Percentiles rank a stretch among this genome's conserved stretches.
Conservation (phyloP, 1,284 basidiomycete genomes). For the Ceratobasidium sp. region DNA sequence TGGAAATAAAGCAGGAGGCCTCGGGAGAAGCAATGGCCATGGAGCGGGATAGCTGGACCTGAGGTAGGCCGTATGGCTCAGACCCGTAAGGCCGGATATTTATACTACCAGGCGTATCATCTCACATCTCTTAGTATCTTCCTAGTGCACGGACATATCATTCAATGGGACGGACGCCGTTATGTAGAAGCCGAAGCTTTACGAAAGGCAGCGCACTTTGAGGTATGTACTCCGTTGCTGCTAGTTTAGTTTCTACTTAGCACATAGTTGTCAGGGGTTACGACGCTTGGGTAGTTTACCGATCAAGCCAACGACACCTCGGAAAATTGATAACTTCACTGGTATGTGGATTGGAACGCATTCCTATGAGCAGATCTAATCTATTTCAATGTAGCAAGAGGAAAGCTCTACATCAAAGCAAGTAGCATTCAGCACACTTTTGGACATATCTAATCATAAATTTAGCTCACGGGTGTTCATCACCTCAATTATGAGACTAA, state of each 20-base stretch:
- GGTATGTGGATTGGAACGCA: neutral
- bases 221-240: neutral
- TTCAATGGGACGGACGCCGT: neutral
- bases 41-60: neutral
- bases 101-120: too few species aligned
- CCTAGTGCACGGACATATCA: neutral
- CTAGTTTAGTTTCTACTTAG: neutral
- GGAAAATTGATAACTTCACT: neutral
- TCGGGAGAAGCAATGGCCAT: neutral
- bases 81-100: neutral
- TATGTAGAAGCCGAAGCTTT: neutral
- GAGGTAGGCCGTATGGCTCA: neutral
- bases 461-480: neutral
- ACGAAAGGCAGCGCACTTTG: neutral
- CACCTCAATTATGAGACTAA: neutral
- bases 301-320: neutral
- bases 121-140: neutral
- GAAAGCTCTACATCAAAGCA: neutral
- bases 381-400: neutral
- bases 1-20: neutral
- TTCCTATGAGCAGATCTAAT: neutral
- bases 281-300: neutral
- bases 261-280: neutral
- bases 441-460: neutral
- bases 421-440: neutral